phyloP scores from a whole-genome alignment of 2,329 filamentous ascomycete species.

The Botrytis tulipae region DNA sequence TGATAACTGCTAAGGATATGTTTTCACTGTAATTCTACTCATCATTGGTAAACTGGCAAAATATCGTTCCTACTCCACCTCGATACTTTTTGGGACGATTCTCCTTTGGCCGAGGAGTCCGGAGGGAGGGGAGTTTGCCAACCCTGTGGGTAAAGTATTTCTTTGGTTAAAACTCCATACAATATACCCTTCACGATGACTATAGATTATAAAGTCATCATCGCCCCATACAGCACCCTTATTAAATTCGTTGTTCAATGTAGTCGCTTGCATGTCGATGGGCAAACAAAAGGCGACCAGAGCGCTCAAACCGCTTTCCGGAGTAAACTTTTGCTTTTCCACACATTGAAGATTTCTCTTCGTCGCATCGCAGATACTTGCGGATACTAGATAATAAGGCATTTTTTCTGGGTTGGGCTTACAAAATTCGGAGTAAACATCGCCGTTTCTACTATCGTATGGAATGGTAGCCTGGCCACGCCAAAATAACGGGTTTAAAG shows the following conservation, averaged over 20 bases:
- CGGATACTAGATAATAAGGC: background rate
- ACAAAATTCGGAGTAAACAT: accelerated
- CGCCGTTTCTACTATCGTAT: background rate
- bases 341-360: background rate
- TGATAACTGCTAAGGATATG: background rate
- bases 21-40: background rate
- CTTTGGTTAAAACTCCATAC: slow-evolving; percentile 29
- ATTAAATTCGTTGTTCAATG: background rate
- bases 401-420: background rate
- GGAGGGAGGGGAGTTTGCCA: background rate
- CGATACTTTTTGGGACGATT: background rate
- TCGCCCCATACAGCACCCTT: slow-evolving; percentile 6
- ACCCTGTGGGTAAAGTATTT: background rate
- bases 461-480: background rate
- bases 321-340: too few relatives aligned
- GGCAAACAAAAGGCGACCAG: background rate
- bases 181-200: slow-evolving; percentile 21
- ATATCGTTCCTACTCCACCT: background rate
- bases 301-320: background rate
- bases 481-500: background rate
- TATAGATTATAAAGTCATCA: slow-evolving; percentile 31
- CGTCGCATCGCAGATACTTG: background rate
- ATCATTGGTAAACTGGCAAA: accelerated
- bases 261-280: background rate
- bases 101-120: background rate